These are phyloP conservation scores for Closterium sp. DNA, from an alignment of 139 green algal genomes.

Conservation along the genomic window DNA sequence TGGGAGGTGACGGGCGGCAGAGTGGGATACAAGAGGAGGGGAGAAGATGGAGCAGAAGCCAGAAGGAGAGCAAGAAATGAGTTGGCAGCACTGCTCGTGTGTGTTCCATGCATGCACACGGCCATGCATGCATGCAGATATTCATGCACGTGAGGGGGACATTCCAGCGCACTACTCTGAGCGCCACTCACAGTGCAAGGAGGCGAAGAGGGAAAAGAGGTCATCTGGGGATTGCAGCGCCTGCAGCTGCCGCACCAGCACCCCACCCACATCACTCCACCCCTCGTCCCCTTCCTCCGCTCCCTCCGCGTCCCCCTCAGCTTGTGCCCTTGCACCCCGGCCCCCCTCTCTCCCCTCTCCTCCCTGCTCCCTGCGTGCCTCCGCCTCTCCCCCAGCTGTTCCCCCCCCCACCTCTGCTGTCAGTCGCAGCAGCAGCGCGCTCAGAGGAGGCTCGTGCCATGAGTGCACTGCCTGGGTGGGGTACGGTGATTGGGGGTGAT, in stretches of 20 bases:
- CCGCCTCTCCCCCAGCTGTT: no score
- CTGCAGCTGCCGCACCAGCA: neutral
- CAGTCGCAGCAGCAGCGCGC: neutral
- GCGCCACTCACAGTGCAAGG: neutral
- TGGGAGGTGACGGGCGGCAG: neutral
- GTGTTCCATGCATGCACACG: no score
- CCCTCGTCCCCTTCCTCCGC: neutral
- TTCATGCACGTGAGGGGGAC: no score
- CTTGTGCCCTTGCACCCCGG: no score
- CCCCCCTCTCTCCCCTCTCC: neutral
- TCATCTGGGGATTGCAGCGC: neutral
- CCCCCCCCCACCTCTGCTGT: neutral
- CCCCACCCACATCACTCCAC: neutral
- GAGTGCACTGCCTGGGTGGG: neutral
- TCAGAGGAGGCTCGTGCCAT: neutral
- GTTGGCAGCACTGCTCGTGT: no score
- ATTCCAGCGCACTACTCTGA: no score
- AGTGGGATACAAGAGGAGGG: no score
- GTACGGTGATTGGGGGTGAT: no score
- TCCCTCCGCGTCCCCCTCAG: neutral
- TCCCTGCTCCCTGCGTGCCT: neutral
- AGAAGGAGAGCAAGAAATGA: no score
- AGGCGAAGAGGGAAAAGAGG: neutral
- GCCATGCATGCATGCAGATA: no score
- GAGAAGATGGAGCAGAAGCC: no score